These are phyloP conservation scores for Geotrichum bryndzae DNA, from an alignment of 1,139 yeast species.

Conservation along the genomic window DNA sequence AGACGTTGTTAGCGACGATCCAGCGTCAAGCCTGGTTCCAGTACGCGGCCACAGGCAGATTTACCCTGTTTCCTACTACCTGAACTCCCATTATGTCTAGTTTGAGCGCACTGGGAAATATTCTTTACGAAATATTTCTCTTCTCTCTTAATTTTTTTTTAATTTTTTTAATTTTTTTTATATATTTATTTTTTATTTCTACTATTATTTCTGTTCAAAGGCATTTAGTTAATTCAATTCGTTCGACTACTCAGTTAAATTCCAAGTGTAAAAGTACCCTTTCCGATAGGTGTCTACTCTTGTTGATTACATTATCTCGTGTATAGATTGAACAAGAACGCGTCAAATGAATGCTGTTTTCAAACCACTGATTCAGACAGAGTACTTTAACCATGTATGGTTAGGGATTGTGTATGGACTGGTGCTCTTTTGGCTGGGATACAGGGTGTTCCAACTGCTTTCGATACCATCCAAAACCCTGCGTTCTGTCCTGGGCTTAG, in stretches of 20 bases:
- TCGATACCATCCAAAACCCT: background rate
- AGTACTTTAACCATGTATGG: background rate
- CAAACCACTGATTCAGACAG: background rate
- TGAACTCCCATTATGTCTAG: background rate
- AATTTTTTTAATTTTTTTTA: too few relatives aligned
- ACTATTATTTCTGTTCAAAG: background rate
- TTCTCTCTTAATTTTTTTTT: too few relatives aligned
- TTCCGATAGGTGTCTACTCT: background rate
- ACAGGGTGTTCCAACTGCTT: background rate
- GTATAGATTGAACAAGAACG: background rate
- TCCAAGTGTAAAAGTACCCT: background rate
- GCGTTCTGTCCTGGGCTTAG: background rate
- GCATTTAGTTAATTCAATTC: background rate
- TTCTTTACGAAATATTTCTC: background rate
- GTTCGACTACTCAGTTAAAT: background rate
- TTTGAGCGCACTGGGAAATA: background rate
- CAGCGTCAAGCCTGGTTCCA: background rate
- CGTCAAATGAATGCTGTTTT: background rate
- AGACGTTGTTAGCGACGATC: background rate
- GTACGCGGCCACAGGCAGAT: background rate
- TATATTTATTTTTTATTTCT: too few relatives aligned
- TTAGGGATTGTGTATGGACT: background rate
- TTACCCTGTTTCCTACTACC: background rate
- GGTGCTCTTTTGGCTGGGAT: background rate
- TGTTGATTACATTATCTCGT: background rate